Base-by-base conservation (phyloP, 2,329 filamentous ascomycete species). In the Aspergillus pseudoglaucus region DNA sequence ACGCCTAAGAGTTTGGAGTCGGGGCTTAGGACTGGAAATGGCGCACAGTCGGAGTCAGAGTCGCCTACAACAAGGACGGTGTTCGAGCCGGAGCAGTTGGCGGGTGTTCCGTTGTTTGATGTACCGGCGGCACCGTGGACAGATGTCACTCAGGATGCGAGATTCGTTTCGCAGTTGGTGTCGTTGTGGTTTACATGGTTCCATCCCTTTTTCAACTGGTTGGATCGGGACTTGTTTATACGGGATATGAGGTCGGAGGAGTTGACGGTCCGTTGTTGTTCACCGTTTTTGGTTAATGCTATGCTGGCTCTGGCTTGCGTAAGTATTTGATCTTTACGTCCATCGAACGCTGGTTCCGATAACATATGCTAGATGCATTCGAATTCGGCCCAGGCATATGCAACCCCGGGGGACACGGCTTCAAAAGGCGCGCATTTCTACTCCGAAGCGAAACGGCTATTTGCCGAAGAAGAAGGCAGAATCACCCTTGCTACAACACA, bases 251-350 rank as follows among this genome's bases (percentile, higher is more conserved):
- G 51, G 47, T 53, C 59, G 14, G 59, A 59, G 4, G 50, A 62
- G 15, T 15, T 59, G 9, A 52, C 52, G 4, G 55, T 59, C 1
- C 48, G 51, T 6, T 66, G 59, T 45, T 68, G 66, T 44, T 68
- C 66, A 8, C 61, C 66, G 4, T 61, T 69, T 7, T 46, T 69
- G 18, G 65, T 69, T 3, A 66, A 68, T 46, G 57, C 57, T 1
- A 63, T 69, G 6, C 49, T 67, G 6, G 57, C 64, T 8, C 53
- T 60, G 20, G 62, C 59, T n/a, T 64, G 57, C 47, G 62, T 65
- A 56, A 45, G 62, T 59, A 7, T 18, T 17, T n/a, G 14, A 23
- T 15, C 12, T 25, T 10, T 7, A 25, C 3, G 2, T 20, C 8
- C 4, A 8, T 12, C 10, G 17, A 37, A 20, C 2, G 6, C 17